Evolutionary conservation across 2,329 filamentous ascomycete genomes (phyloP).

Genomic region (Epicoccum sorghinum): DNA sequence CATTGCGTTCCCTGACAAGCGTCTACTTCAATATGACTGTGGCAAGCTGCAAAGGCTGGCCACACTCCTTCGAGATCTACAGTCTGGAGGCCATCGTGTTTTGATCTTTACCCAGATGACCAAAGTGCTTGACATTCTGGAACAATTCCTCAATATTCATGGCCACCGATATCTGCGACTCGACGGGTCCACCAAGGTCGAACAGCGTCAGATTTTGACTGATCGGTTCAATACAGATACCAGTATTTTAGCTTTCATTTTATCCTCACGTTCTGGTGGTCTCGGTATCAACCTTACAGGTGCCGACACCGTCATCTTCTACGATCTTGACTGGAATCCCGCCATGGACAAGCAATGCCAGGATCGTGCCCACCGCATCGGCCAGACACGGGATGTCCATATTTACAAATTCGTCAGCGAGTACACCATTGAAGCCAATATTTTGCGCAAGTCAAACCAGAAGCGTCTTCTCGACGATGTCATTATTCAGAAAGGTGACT

Average conservation of each 20-base stretch:
- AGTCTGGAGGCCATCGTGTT: conserved; percentile 88
- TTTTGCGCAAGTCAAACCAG: conserved; percentile 93
- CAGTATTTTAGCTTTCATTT: conserved; percentile 91
- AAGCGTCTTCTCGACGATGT: conserved; percentile 98
- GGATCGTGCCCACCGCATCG: conserved; percentile 95
- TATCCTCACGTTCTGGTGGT: conserved; percentile 92
- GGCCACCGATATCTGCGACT: conserved; percentile 95
- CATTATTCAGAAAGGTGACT: conserved; percentile 96
- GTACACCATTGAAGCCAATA: conserved; percentile 94
- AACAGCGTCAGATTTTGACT: conserved; percentile 92
- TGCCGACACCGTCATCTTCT: conserved; percentile 97
- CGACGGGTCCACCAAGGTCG: conserved; percentile 94
- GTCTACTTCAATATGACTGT: conserved; percentile 96
- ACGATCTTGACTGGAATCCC: conserved; percentile 98
- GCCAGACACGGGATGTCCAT: conserved; percentile 95
- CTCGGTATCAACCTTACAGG: conserved; percentile 96
- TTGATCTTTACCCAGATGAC: conserved; percentile 99
- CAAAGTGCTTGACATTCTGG: conserved; percentile 94
- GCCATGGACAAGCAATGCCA: conserved; percentile 99
- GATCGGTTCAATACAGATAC: conserved; percentile 96
- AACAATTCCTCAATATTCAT: conserved; percentile 97
- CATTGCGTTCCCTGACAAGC: conserved; percentile 95
- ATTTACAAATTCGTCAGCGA: conserved; percentile 75
- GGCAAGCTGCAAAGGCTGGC: conserved; percentile 94
- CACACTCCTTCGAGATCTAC: conserved; percentile 81